Base-by-base conservation (phyloP, 1,139 yeast genomes). In the Eremothecium coryli region DNA sequence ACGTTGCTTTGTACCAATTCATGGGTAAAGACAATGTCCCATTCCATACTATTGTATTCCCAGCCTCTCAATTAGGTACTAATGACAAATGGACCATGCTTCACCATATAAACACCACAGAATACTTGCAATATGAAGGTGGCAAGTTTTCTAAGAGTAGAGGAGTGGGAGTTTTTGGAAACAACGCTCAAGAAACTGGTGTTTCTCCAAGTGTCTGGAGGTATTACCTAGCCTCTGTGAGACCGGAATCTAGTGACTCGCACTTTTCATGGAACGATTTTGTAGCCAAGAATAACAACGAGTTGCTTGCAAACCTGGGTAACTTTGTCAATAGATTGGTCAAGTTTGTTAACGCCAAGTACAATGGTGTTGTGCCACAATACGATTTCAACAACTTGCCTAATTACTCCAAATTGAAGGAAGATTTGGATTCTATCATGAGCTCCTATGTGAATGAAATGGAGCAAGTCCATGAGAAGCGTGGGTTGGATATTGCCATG, bases 21-120 rank as follows among this genome's bases (percentile, higher is more conserved):
- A 90, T 90, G 99, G 99, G 99, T 65, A 90, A 90, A 64, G 99
- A 90, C 61, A 90, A 90, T 54, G 96, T 88, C 49, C 97, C 97
- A 26, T 90, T 90, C 84, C 99, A 90, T 56, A 82, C 95, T 1
- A 98, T 93, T 40, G 93, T 90, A 39, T 90, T 88, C 84, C 99
- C 99, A 41, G 76, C 93, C 30, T 66, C 94, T 26, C 81, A 79
- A 61, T 65, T 90, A 33, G 99, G 97, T 60, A 88, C 98, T 15
- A 65, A 70, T 18, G 93, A 88, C 40, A 55, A 68, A 30, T 90
- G 97, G 97, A 88, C 96, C 40, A 79, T 75, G 73, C 70, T 88
- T 48, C 85, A 85, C 55, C 95, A 88, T 60, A 64, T 90, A 48
- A 82, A 79, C 55, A 88, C 98, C 34, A 90, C 99, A 11, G 99